Percentiles rank a stretch among this genome's conserved stretches.
Conservation (phyloP, 345 rosid genomes). For the Murraya koenigii region DNA sequence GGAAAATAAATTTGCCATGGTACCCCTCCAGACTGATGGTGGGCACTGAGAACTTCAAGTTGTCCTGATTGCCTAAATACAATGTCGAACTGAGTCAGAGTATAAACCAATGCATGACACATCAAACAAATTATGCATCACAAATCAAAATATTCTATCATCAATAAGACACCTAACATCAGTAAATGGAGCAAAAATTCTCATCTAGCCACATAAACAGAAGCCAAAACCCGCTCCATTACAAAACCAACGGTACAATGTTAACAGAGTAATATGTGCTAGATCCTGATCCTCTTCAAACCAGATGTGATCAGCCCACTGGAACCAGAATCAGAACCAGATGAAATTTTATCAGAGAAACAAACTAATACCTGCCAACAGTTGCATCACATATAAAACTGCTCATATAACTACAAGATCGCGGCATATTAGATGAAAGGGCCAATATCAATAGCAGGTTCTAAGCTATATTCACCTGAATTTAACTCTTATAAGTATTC, state of each 20-base stretch:
- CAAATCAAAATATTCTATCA: slow-evolving; percentile 6
- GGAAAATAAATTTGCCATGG: neutral
- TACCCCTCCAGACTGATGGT: slow-evolving; percentile 99
- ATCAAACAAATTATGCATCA: neutral
- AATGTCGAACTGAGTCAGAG: slow-evolving; percentile 18
- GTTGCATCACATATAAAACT: neutral
- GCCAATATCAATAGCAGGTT: slow-evolving; percentile 2
- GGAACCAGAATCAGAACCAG: slow-evolving; percentile 55
- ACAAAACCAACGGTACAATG: neutral
- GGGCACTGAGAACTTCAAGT: slow-evolving; percentile 91
- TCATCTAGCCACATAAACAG: slow-evolving; percentile 1
- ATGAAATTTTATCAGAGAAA: slow-evolving; percentile 15
- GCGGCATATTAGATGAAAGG: neutral
- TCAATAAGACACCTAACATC: neutral
- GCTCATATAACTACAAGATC: neutral
- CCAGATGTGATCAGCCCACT: slow-evolving; percentile 51
- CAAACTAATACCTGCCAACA: neutral
- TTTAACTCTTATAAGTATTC: slow-evolving; percentile 86
- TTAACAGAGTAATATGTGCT: neutral
- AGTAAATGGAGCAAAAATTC: neutral
- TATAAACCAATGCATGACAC: neutral
- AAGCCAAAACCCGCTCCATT: neutral
- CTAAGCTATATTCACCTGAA: slow-evolving; percentile 55
- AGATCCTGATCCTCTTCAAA: slow-evolving; percentile 72
- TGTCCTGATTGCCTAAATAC: slow-evolving; percentile 65